These are phyloP conservation scores for Amyloporia xantha DNA, from an alignment of 768 basidiomycete genomes.

Conservation along the genomic window DNA sequence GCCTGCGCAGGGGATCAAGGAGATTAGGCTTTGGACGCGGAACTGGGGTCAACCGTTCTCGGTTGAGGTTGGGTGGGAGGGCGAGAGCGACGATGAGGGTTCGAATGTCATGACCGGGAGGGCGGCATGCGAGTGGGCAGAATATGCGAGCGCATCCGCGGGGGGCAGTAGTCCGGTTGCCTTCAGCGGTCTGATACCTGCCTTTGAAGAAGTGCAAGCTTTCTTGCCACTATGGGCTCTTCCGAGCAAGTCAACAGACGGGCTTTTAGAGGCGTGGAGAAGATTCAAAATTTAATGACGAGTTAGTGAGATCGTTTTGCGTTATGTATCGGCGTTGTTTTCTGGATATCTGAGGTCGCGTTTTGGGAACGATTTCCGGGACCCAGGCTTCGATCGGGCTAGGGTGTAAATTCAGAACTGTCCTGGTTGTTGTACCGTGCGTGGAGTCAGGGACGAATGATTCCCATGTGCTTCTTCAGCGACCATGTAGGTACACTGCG, in stretches of 20 bases:
- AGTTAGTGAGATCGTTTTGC: background rate
- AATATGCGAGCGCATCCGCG: conserved; percentile 51
- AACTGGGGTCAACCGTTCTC: conserved; percentile 48
- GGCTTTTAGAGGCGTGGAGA: conserved; percentile 49
- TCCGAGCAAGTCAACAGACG: conserved; percentile 49
- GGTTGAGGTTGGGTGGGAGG: conserved; percentile 47
- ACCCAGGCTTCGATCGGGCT: too few species aligned
- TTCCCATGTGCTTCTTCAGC: too few species aligned
- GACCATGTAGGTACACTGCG: too few species aligned
- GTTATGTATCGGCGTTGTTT: too few species aligned
- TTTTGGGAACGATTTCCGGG: too few species aligned
- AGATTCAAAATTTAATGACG: conserved; percentile 25
- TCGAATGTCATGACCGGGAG: conserved; percentile 28
- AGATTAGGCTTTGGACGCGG: conserved; percentile 54
- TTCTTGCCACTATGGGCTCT: conserved; percentile 66
- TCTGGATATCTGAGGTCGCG: too few species aligned
- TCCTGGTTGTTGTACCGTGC: too few species aligned
- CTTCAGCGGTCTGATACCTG: conserved; percentile 46
- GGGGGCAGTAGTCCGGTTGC: conserved; percentile 26
- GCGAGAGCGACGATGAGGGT: conserved; percentile 8
- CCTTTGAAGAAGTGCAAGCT: conserved; percentile 56
- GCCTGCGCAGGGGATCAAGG: conserved; percentile 28
- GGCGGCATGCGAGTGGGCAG: conserved; percentile 61
- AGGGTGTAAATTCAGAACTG: too few species aligned
- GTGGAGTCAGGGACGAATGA: too few species aligned